Evolutionary conservation across 2,329 filamentous ascomycete species (phyloP), one percentile per base, ranked within the genome.

Genomic region (Aspergillus sergii): DNA sequence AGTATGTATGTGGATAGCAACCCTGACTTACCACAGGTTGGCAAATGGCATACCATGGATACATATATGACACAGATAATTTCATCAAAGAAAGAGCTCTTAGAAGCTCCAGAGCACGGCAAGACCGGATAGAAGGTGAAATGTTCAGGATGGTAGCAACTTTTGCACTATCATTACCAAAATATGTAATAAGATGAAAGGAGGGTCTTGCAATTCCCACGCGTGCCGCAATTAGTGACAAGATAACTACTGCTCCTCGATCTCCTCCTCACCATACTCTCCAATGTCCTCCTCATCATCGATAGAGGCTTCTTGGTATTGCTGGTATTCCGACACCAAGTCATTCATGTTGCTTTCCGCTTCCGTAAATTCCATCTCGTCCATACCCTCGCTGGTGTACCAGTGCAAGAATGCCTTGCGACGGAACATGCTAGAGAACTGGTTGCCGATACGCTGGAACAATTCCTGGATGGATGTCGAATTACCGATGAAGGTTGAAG

Each of bases 381-480:
- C 95, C 95, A 99, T 99, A 86, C 95, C 95, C 89, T 99, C 95
- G 79, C 94, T 94, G 89, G 95, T 99, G 86, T 99, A 99, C 95
- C 95, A 99, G 88, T 98, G 95, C 89, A 99, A 92, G 93, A 99
- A 99, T 89, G 95, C 95, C 92, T 98, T 99, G 85, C 95, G 93
- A 86, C 95, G 89, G 91, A 99, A 99, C 95, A 99, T 99, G 81
- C 94, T 94, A 84, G 91, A 93, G 89, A 99, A 99, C 86, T 99
- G 95, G 84, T 99, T 95, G 80, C 95, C 95, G 75, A 99, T 87
- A 89, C 95, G 94, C 92, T 99, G 98, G 92, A 99, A 99, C 76
- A 99, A 91, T 86, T 99, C 95, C 88, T 99, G 95, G 84, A 99
- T 99, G 72, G 94, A 96, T 75, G 95, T 99, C 69, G 94, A 97